Evolutionary conservation across 768 basidiomycete genomes (phyloP), one percentile per base, ranked within the genome.

Genomic region (Amanita pseudoporphyria): DNA sequence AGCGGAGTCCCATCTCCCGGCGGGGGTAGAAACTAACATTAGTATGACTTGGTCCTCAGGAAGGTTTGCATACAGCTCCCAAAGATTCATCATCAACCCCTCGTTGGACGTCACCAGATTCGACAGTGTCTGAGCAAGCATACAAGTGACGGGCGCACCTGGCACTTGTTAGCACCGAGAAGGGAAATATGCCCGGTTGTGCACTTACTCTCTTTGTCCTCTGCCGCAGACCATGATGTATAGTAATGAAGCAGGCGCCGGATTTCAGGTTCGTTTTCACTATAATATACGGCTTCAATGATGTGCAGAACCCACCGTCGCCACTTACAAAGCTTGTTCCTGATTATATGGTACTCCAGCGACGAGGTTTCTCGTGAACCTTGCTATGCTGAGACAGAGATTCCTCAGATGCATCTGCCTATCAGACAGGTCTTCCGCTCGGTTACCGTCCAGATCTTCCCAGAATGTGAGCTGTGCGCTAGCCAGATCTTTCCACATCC

Each of bases 31-130:
- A 42, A 59, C 71, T 59, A 60, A 94, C 92, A 86, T 74, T 49
- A 95, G 66, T 9, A 95, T 71, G 41, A 79, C 76, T 60, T 83
- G 73, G 53, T 87, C 81, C 57, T 89, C 87, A 1, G 84, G 76
- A 3, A 86, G 70, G 47, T 71, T 72, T 60, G 89, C 66, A 56
- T 84, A 83, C 1, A 66, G 71, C 31, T 71, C 71, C 87, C 84
- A 90, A 28, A 85, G 64, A 18, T 61, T 70, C n/a, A 69, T 61
- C 53, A 76, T 70, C 39, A 84, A 71, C 6, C 53, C 56, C 36
- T 82, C 76, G 53, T 91, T 87, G 6, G 75, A 73, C 2, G 93
- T 90, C 28, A 94, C 75, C 19, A 91, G 70, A 62, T 96, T 96
- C 16, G 90, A 87, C 24, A 95, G 71, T 3, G 86, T 68, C 62